phyloP scores from a whole-genome alignment of 2,329 filamentous ascomycete species.

The Aureobasidium sp. region DNA sequence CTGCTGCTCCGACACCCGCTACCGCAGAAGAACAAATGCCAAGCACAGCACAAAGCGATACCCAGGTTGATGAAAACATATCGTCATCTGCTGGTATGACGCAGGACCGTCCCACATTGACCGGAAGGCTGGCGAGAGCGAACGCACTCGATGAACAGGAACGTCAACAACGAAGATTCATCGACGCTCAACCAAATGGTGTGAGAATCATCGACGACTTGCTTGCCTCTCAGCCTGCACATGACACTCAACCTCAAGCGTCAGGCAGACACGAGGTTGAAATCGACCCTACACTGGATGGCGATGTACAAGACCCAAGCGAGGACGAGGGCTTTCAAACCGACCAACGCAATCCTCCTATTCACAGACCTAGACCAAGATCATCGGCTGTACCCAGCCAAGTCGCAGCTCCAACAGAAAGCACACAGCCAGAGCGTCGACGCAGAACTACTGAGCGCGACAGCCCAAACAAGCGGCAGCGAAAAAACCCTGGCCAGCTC shows the following conservation, averaged over 20 bases:
- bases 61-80: background rate
- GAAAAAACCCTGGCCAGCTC: conserved; percentile 27
- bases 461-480: conserved; percentile 19
- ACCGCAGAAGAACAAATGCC: background rate
- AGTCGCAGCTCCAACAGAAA: background rate
- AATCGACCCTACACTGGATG: background rate
- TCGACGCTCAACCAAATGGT: conserved; percentile 35
- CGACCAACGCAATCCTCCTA: conserved; percentile 27
- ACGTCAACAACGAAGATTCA: conserved; percentile 24
- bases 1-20: background rate
- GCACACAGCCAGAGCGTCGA: background rate
- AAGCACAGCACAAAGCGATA: background rate
- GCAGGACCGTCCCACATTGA: background rate
- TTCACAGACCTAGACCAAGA: conserved; percentile 17
- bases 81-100: background rate
- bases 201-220: conserved; percentile 24
- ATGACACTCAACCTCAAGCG: background rate
- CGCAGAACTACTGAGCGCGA: background rate
- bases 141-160: background rate
- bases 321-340: conserved; percentile 41
- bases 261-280: background rate
- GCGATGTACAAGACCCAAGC: conserved; percentile 26
- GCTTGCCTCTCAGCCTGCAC: background rate
- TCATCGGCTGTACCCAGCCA: background rate
- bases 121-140: background rate